Percentiles rank a stretch among this genome's conserved stretches.
Conservation (phyloP, 2,329 filamentous ascomycete species). For the Lecanicillium sp. region DNA sequence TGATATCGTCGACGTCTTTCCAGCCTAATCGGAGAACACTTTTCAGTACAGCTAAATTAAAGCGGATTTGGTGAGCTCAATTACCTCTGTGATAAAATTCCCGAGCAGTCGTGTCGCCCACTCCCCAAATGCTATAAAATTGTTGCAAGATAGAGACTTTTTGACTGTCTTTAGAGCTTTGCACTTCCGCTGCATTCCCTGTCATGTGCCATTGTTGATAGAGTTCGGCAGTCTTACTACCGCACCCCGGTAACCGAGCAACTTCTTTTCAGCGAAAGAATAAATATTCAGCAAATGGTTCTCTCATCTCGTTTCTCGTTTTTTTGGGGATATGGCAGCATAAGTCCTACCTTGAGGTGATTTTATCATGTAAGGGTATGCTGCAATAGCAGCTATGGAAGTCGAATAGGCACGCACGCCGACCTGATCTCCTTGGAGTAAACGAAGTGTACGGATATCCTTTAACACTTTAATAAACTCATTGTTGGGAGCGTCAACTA, state of each 20-base stretch:
- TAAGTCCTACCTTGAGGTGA: constrained; percentile 32
- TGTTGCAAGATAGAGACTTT: constrained; percentile 57
- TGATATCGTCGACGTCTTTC: constrained; percentile 77
- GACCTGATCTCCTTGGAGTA: constrained; percentile 67
- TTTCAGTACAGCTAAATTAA: too few species aligned
- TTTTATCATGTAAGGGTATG: constrained; percentile 59
- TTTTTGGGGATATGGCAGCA: too few species aligned
- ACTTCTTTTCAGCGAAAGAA: constrained; percentile 33
- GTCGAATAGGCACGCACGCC: constrained; percentile 83
- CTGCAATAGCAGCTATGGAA: constrained; percentile 74
- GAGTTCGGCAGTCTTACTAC: constrained; percentile 69
- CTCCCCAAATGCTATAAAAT: constrained; percentile 90
- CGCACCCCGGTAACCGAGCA: constrained; percentile 67
- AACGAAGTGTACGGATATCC: constrained; percentile 65
- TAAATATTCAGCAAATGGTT: neutral
- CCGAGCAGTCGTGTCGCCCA: constrained; percentile 72
- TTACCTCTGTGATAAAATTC: constrained; percentile 66
- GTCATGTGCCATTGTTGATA: constrained; percentile 67
- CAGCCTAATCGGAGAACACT: constrained; percentile 45
- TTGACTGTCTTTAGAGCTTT: constrained; percentile 57
- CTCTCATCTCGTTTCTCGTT: too few species aligned
- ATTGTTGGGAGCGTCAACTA: constrained; percentile 63
- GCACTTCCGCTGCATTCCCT: constrained; percentile 57
- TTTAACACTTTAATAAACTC: constrained; percentile 68
- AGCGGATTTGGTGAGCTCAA: neutral